Evolutionary conservation across 768 basidiomycete genomes (phyloP).

Genomic region (Rhizopogon vinicolor): DNA sequence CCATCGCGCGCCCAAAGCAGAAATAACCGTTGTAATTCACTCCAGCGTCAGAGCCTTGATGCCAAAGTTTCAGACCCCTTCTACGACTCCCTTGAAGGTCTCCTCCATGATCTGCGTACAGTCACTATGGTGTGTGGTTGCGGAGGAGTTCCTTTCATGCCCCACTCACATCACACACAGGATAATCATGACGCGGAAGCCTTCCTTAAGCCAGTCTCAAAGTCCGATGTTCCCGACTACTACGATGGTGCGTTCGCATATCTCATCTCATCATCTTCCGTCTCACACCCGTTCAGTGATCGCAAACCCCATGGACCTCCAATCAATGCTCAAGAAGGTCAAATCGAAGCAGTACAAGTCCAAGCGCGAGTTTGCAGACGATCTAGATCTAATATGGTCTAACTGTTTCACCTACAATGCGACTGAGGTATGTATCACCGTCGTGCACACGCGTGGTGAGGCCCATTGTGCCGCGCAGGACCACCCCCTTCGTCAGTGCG

Average conservation of each 20-base stretch:
- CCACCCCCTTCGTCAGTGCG: conserved; percentile 84
- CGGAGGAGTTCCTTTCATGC: conserved; percentile 17
- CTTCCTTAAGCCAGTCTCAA: conserved; percentile 91
- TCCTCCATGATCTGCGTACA: conserved; percentile 80
- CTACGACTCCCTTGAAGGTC: conserved; percentile 89
- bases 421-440: conserved; percentile 62
- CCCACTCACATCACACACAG: conserved; percentile 33
- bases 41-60: conserved; percentile 48
- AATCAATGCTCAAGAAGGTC: conserved; percentile 89
- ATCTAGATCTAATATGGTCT: conserved; percentile 94
- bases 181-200: conserved; percentile 90
- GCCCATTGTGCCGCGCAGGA: conserved; percentile 40
- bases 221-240: conserved; percentile 89
- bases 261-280: background rate
- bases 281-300: conserved; percentile 58
- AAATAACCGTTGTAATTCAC: conserved; percentile 16
- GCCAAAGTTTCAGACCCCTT: conserved; percentile 81
- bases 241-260: conserved; percentile 63
- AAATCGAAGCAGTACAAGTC: conserved; percentile 90
- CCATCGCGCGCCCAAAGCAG: background rate
- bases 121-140: conserved; percentile 51
- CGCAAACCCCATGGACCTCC: conserved; percentile 91
- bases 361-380: conserved; percentile 90
- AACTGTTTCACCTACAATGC: conserved; percentile 95
- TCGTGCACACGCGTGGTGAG: background rate